Evolutionary conservation across 202 grass and related monocot genomes (phyloP), one percentile per base, ranked within the genome.

Genomic region (Eragrostis tef): DNA sequence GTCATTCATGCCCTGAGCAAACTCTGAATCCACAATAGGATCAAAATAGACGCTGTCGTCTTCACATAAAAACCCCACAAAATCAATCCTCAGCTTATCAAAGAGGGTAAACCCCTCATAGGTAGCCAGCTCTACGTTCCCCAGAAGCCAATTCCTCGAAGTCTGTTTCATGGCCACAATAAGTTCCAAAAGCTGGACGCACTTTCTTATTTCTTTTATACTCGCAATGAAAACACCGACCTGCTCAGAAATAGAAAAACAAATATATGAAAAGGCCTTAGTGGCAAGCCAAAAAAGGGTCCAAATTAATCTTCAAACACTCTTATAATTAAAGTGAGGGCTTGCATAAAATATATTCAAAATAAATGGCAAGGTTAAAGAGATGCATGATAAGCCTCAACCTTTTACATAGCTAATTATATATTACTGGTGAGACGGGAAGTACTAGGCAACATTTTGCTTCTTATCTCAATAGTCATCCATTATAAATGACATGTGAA

Each of bases 211-310:
- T 77, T 77, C 74, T 58, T 49, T 64, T 21, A 58, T 17, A 77
- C 59, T 77, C 74, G 12, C 44, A 77, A 34, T 77, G 59, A 64
- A 77, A 76, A 17, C 74, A 77, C 43, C 42, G 47, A 61, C 73
- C 22, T 76, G 34, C 34, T 39, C 34, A 39, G 34, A 3, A 39
- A 31, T 2, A 31, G 29, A 31, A 31, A 31, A 63, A 42, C 2
- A 17, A 29, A n/a, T 64, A 26, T 34, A 77, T 47, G 15, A 31
- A 78, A 34, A 36, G 31, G 5, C 0, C 59, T 78, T 17, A 64
- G 24, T 25, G 49, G 74, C 25, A 29, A 64, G 59, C 5, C 21
- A 64, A 48, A 34, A 64, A 64, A 12, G 14, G n/a, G 4, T 20
- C 3, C 22, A 31, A 63, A 61, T 5, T 50, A 15, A 50, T 50